Evolutionary conservation across 441 rosid genomes (phyloP).

Genomic region (Omphalea diandra): DNA sequence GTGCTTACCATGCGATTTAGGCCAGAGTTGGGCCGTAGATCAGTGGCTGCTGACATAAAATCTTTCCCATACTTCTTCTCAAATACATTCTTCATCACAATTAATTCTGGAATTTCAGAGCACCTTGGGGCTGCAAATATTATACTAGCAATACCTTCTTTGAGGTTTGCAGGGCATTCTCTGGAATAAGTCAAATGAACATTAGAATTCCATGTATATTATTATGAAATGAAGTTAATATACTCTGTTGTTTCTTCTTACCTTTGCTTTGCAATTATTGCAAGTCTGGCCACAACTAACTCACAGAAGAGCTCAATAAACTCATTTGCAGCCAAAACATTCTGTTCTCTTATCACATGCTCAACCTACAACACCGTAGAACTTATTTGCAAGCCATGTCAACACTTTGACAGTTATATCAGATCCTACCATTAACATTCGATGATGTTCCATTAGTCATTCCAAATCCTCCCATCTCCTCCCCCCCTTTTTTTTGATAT

Average conservation of each 20-base stretch:
- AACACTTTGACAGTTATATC: neutral
- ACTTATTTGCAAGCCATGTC: neutral
- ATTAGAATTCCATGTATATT: slow-evolving; percentile 13
- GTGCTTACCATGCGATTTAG: slow-evolving; percentile 67
- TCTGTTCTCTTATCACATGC: slow-evolving; percentile 91
- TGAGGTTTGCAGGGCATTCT: slow-evolving; percentile 84
- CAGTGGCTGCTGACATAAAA: slow-evolving; percentile 81
- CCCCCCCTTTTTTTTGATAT: too few species aligned
- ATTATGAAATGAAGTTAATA: neutral
- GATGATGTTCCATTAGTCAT: neutral
- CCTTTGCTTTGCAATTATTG: slow-evolving; percentile 80
- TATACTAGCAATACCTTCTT: slow-evolving; percentile 85
- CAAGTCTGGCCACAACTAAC: slow-evolving; percentile 66
- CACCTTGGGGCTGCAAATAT: slow-evolving; percentile 90
- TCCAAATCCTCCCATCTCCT: slow-evolving; percentile 5
- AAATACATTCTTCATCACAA: slow-evolving; percentile 53
- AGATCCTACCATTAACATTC: neutral
- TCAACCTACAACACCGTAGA: slow-evolving; percentile 55
- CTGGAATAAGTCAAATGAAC: slow-evolving; percentile 32
- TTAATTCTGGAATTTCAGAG: slow-evolving; percentile 81
- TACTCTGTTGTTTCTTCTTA: slow-evolving; percentile 22
- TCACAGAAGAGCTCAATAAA: slow-evolving; percentile 91
- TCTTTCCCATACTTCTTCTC: slow-evolving; percentile 82
- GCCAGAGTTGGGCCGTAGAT: slow-evolving; percentile 74
- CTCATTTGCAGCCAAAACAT: slow-evolving; percentile 83